Evolutionary conservation across 768 basidiomycete genomes (phyloP).

Genomic region (Gloeopeniophorella convolvens): DNA sequence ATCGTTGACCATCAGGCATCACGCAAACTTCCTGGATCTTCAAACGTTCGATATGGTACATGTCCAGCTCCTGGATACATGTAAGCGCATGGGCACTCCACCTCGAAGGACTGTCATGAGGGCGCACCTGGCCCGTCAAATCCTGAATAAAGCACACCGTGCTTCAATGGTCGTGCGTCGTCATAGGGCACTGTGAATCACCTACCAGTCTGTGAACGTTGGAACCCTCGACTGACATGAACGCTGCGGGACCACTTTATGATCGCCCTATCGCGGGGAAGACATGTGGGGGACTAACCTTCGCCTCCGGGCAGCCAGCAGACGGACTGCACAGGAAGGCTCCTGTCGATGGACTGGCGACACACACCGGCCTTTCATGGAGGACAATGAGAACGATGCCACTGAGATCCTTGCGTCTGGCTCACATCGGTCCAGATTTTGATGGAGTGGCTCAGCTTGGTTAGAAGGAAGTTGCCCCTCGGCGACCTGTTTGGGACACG

Average conservation of each 20-base stretch:
- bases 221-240: slow-evolving; percentile 57
- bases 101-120: no score
- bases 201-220: not conserved
- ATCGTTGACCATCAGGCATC: slow-evolving; percentile 54
- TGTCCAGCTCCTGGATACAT: no score
- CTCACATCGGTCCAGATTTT: slow-evolving; percentile 70
- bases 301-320: slow-evolving; percentile 62
- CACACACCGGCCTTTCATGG: slow-evolving; percentile 75
- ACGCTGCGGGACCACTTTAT: slow-evolving; percentile 40
- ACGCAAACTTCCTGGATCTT: slow-evolving; percentile 65
- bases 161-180: no score
- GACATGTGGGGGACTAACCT: slow-evolving; percentile 31
- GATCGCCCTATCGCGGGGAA: not conserved
- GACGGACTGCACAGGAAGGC: slow-evolving; percentile 51
- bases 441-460: slow-evolving; percentile 54
- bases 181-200: not conserved
- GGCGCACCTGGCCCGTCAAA: slow-evolving; percentile 49
- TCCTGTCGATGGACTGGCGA: slow-evolving; percentile 54
- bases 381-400: slow-evolving; percentile 2
- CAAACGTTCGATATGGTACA: slow-evolving; percentile 52
- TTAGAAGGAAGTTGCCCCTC: slow-evolving; percentile 51
- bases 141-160: slow-evolving; percentile 36
- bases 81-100: no score
- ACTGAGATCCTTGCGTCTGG: not conserved
- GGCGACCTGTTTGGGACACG: slow-evolving; percentile 51